phyloP scores from a whole-genome alignment of 2,329 filamentous ascomycete species.

The Trichoderma koningii region DNA sequence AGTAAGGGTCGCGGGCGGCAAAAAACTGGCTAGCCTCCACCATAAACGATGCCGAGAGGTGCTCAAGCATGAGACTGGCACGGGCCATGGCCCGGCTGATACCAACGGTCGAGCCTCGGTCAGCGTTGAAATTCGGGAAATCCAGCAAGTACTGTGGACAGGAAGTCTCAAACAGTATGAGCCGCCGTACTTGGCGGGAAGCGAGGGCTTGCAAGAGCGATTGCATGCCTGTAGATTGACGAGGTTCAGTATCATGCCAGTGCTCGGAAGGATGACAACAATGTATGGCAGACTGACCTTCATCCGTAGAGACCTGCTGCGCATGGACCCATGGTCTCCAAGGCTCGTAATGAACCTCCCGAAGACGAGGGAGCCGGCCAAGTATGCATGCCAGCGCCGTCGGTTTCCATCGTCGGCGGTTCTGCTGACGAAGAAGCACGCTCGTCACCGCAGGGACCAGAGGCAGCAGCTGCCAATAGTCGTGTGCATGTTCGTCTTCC shows the following conservation, averaged over 20 bases:
- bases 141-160: constrained; percentile 12
- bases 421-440: constrained; percentile 42
- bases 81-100: constrained; percentile 34
- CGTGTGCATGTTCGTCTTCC: constrained; percentile 22
- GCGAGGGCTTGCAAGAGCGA: neutral
- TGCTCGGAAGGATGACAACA: neutral
- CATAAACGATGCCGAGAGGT: constrained; percentile 37
- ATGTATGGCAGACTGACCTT: neutral
- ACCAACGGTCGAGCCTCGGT: constrained; percentile 31
- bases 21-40: constrained; percentile 37
- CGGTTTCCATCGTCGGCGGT: constrained; percentile 37
- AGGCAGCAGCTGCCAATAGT: constrained; percentile 25
- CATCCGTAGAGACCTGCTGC: neutral
- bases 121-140: neutral
- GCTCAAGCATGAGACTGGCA: constrained; percentile 36
- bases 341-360: constrained; percentile 43
- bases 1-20: neutral
- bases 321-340: constrained; percentile 37
- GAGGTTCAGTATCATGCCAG: neutral
- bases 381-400: constrained; percentile 35
- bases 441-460: constrained; percentile 37
- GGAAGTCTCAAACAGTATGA: constrained; percentile 9
- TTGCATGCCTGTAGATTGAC: neutral
- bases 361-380: constrained; percentile 37
- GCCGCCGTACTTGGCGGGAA: neutral